phyloP scores from a whole-genome alignment of 257 asterid genomes.

The Solanum etuberosum region DNA sequence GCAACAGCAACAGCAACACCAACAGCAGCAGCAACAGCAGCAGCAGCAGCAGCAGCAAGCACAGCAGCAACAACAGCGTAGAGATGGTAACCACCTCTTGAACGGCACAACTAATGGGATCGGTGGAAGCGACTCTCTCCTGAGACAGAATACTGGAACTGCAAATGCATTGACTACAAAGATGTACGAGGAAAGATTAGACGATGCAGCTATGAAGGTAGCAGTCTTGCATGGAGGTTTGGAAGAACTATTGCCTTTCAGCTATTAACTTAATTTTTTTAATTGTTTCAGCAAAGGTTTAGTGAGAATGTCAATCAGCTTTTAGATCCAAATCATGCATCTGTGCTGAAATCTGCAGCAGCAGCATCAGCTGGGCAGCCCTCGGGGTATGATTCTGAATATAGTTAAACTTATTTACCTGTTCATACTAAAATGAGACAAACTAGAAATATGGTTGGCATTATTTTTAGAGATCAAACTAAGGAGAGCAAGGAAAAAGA shows the following conservation, averaged over 20 bases:
- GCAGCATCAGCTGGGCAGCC: constrained; percentile 75
- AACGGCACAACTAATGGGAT: constrained; percentile 77
- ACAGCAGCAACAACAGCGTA: constrained; percentile 46
- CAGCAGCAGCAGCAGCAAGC: constrained; percentile 35
- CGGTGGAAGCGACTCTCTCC: constrained; percentile 65
- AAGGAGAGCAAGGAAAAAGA: background rate
- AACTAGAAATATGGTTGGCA: background rate
- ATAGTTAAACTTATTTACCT: background rate
- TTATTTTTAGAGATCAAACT: background rate
- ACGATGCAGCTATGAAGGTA: constrained; percentile 90
- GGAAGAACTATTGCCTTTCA: background rate
- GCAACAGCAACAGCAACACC: constrained; percentile 56
- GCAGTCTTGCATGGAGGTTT: background rate
- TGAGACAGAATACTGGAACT: constrained; percentile 76
- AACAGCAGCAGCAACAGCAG: constrained; percentile 56
- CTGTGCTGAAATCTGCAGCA: constrained; percentile 81
- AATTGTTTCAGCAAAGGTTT: constrained; percentile 70
- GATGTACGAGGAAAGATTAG: constrained; percentile 90
- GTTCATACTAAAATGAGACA: background rate
- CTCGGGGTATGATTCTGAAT: constrained; percentile 51
- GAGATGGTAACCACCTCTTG: constrained; percentile 70
- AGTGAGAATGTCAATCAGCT: constrained; percentile 73
- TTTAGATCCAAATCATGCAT: constrained; percentile 79
- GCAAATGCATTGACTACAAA: constrained; percentile 78
- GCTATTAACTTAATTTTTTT: constrained; percentile 8